Conservation (phyloP, 2,329 filamentous ascomycete species). For the Xylariaceae sp. region DNA sequence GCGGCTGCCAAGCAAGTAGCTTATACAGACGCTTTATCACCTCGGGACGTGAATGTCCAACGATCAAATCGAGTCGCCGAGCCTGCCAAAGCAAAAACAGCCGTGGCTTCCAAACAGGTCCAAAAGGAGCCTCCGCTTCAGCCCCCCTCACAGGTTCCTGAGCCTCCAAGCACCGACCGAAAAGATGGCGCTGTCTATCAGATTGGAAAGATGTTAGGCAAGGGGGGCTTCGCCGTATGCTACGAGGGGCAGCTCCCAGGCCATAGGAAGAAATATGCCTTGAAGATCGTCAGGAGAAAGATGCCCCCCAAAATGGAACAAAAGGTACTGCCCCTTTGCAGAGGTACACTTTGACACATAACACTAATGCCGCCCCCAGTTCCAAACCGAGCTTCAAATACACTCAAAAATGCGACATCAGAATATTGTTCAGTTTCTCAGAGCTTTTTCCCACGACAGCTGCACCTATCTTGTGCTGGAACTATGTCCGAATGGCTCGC, state of each 20-base stretch:
- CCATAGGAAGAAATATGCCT: conserved; percentile 64
- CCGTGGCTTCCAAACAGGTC: conserved; percentile 29
- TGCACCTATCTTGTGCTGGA: conserved; percentile 94
- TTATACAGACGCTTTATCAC: conserved; percentile 61
- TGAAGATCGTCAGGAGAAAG: conserved; percentile 80
- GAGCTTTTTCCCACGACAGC: conserved; percentile 84
- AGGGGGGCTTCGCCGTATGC: conserved; percentile 80
- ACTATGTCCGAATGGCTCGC: conserved; percentile 88
- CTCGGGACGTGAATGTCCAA: conserved; percentile 61
- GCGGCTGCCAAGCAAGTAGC: conserved; percentile 46
- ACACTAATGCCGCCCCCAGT: conserved; percentile 38
- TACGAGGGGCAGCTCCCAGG: conserved; percentile 67
- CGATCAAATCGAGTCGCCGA: conserved; percentile 35
- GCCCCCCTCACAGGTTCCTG: conserved; percentile 55
- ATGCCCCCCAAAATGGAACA: conserved; percentile 82
- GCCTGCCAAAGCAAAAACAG: conserved; percentile 50
- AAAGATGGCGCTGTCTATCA: conserved; percentile 68
- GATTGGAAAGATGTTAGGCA: conserved; percentile 70
- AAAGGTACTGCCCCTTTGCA: no score
- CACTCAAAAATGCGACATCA: conserved; percentile 96
- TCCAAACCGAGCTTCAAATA: conserved; percentile 86
- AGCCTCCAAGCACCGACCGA: conserved; percentile 65
- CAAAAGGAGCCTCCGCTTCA: conserved; percentile 65
- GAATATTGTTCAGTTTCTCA: conserved; percentile 92
- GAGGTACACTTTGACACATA: background rate